These are phyloP conservation scores for Domatiomyces catenatus DNA, from an alignment of 2,329 filamentous ascomycete species.

Conservation along the genomic window DNA sequence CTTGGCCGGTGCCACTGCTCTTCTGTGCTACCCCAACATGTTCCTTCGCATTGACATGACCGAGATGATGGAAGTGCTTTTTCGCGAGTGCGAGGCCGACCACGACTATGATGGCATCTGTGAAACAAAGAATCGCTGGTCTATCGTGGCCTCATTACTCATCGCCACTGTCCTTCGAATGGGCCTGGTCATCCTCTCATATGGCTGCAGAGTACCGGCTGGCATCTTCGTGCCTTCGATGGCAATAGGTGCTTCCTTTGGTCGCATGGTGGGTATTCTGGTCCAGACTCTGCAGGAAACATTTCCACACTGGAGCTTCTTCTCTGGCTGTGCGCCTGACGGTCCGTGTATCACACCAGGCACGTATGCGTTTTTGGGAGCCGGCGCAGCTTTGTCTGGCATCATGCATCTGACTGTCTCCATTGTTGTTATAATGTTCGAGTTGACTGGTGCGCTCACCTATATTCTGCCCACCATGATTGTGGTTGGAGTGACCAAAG, in stretches of 20 bases:
- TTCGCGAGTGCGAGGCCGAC: constrained; percentile 76
- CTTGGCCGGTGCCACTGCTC: constrained; percentile 65
- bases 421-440: constrained; percentile 98
- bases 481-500: constrained; percentile 91
- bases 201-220: constrained; percentile 93
- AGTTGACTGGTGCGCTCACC: constrained; percentile 88
- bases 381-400: constrained; percentile 76
- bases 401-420: constrained; percentile 98
- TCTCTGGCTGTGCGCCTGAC: constrained; percentile 75
- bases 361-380: constrained; percentile 90
- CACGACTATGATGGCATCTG: constrained; percentile 85
- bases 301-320: constrained; percentile 69
- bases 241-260: constrained; percentile 90
- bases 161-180: constrained; percentile 68
- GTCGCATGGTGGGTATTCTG: constrained; percentile 81
- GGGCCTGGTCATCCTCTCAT: constrained; percentile 83
- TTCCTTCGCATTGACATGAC: constrained; percentile 97
- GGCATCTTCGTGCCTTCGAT: constrained; percentile 98
- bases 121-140: constrained; percentile 57
- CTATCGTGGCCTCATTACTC: constrained; percentile 62
- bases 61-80: constrained; percentile 96
- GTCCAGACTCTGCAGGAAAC: constrained; percentile 79
- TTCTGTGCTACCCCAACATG: constrained; percentile 93
- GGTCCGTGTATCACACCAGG: constrained; percentile 93
- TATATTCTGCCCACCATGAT: constrained; percentile 99